phyloP scores from a whole-genome alignment of 73 alveolate species.

The Tetrahymena borealis region DNA sequence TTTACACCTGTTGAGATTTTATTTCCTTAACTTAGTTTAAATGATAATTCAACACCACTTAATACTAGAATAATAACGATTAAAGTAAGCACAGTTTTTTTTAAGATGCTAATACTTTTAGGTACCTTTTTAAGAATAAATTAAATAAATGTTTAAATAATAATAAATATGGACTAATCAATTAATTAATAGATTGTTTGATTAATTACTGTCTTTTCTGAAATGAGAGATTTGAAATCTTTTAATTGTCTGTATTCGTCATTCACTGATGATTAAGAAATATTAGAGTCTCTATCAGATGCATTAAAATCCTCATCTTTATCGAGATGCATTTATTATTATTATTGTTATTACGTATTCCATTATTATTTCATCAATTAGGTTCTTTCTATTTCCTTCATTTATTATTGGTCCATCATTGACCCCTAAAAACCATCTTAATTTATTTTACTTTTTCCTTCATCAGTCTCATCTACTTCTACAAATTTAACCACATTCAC shows the following conservation, averaged over 20 bases:
- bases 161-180: too few species aligned
- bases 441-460: neutral
- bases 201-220: slow-evolving; percentile 15
- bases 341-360: neutral
- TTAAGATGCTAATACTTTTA: slow-evolving; percentile 22
- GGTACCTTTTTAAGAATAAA: slow-evolving; percentile 18
- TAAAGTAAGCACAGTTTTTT: slow-evolving; percentile 31
- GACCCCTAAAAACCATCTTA: neutral
- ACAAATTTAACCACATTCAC: neutral
- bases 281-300: slow-evolving; percentile 25
- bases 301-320: slow-evolving; percentile 16
- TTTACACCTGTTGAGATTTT: slow-evolving; percentile 29
- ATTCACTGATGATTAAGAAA: slow-evolving; percentile 15
- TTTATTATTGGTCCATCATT: neutral
- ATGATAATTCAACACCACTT: slow-evolving; percentile 21
- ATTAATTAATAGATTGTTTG: too few species aligned
- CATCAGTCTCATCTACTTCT: neutral
- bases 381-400: neutral
- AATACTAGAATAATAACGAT: slow-evolving; percentile 10
- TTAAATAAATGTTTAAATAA: too few species aligned
- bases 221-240: slow-evolving; percentile 23
- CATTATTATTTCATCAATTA: slow-evolving; percentile 1
- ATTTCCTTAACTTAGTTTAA: slow-evolving; percentile 10
- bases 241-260: slow-evolving; percentile 25
- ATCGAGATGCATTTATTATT: neutral